These are phyloP conservation scores for Vigna trinervia DNA, from an alignment of 306 rosid species.

Conservation along the genomic window DNA sequence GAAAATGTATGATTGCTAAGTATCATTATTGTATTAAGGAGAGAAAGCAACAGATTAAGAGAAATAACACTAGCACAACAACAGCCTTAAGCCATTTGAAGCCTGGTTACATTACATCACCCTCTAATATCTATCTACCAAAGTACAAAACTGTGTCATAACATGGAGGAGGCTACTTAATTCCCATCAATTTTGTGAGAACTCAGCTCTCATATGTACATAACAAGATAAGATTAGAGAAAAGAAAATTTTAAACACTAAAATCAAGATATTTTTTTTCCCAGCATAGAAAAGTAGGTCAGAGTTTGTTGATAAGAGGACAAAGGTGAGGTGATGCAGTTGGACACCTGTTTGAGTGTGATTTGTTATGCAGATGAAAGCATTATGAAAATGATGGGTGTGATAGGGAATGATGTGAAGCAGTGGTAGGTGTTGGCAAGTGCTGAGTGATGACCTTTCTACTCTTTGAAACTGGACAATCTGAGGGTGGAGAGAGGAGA, in stretches of 20 bases:
- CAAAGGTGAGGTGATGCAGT: conserved; percentile 42
- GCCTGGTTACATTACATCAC: conserved; percentile 42
- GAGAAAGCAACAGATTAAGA: conserved; percentile 41
- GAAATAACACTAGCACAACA: conserved; percentile 40
- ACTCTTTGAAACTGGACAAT: conserved; percentile 49
- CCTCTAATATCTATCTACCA: conserved; percentile 31
- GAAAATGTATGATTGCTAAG: conserved; percentile 45
- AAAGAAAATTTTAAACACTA: conserved; percentile 20
- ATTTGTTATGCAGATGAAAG: conserved; percentile 43
- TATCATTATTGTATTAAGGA: conserved; percentile 46
- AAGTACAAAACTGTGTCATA: conserved; percentile 41
- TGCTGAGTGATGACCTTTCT: conserved; percentile 46
- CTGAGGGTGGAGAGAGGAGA: conserved; percentile 40
- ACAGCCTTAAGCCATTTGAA: conserved; percentile 35
- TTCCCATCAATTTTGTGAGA: conserved; percentile 40
- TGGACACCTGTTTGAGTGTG: conserved; percentile 47
- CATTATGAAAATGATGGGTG: conserved; percentile 48
- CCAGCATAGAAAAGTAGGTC: conserved; percentile 45
- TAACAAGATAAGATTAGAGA: conserved; percentile 27
- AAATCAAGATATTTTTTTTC: conserved; percentile 6
- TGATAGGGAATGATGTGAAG: conserved; percentile 50
- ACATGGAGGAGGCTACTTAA: conserved; percentile 29
- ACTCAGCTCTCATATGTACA: conserved; percentile 44
- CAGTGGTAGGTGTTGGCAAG: conserved; percentile 39
- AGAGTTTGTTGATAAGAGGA: conserved; percentile 47